Evolutionary conservation across 169 alveolate species (phyloP), one percentile per base, ranked within the genome.

Genomic region (Toxoplasma gondii): DNA sequence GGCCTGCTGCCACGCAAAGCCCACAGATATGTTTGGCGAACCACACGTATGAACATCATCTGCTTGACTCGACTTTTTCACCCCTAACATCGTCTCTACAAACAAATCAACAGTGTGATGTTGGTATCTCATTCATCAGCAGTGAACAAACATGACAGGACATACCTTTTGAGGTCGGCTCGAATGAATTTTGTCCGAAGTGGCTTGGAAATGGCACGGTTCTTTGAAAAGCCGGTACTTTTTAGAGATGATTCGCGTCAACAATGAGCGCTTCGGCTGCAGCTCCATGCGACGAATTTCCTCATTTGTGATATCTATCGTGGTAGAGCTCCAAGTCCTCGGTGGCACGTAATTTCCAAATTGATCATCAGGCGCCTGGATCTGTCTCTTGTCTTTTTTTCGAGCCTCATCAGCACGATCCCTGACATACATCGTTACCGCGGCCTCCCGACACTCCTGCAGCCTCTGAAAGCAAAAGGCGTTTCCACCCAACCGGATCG

Each of bases 151-250:
- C 58, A 31, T 44, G n/a, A 10, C 64, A 22, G 1, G 69, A 17
- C 94, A 17, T 49, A 92, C 94, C 49, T 92, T 92, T 83, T 80
- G 94, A 7, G 92, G 64, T 44, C 82, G 81, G 39, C 67, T 90
- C 16, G 92, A 58, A 24, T 54, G 80, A 29, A 83, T 82, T 41
- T 84, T 69, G 44, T 83, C 94, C 19, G 91, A 36, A 38, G 82
- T 78, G 45, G 92, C 91, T 67, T 92, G 94, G 69, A 82, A 54
- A 19, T 43, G 16, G 86, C 29, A 43, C 34, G 80, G 19, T 19
- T 38, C 78, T 17, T 39, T 43, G 31, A 82, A 34, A n/a, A 45
- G 17, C 69, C 45, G 24, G n/a, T 41, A n/a, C 38, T 82, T 67
- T 58, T 82, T 81, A 70, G 69, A 0, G n/a, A 92, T 44, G 27